Conservation (phyloP, 1,284 basidiomycete species). For the Dichomitus squalens region DNA sequence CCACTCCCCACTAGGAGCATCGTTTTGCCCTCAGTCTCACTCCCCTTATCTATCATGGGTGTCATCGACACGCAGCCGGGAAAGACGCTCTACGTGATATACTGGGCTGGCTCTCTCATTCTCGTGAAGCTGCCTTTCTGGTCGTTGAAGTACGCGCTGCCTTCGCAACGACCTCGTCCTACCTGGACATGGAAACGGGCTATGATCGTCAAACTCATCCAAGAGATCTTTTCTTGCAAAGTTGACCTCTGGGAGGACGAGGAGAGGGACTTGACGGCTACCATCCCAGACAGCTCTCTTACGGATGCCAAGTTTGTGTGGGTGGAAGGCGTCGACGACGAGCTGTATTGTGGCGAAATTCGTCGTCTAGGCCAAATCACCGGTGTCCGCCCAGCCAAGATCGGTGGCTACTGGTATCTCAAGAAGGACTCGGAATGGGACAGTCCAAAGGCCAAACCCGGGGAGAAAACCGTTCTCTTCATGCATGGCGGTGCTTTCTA, state of each 20-base stretch:
- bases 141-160: conserved; percentile 12
- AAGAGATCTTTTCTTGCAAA: conserved; percentile 6
- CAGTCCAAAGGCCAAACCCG: conserved; percentile 29
- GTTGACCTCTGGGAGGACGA: conserved; percentile 2
- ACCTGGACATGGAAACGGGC: conserved; percentile 14
- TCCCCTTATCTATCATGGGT: too few relatives aligned
- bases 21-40: too few relatives aligned
- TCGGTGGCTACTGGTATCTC: conserved; percentile 43
- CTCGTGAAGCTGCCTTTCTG: conserved; percentile 22
- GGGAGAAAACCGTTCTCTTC: conserved; percentile 50
- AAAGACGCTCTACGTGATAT: too few relatives aligned
- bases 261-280: background rate
- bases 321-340: conserved; percentile 16
- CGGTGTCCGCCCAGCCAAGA: conserved; percentile 31
- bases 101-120: too few relatives aligned
- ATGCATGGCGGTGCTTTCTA: conserved; percentile 54
- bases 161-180: conserved; percentile 7
- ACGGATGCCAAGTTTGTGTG: conserved; percentile 23
- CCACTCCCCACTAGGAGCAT: too few relatives aligned
- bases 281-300: conserved; percentile 9
- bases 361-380: conserved; percentile 26
- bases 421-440: conserved; percentile 16
- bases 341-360: conserved; percentile 21
- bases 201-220: conserved; percentile 12
- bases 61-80: too few relatives aligned